phyloP scores from a whole-genome alignment of 2,329 filamentous ascomycete genomes.

The Aureobasidium uvarum region DNA sequence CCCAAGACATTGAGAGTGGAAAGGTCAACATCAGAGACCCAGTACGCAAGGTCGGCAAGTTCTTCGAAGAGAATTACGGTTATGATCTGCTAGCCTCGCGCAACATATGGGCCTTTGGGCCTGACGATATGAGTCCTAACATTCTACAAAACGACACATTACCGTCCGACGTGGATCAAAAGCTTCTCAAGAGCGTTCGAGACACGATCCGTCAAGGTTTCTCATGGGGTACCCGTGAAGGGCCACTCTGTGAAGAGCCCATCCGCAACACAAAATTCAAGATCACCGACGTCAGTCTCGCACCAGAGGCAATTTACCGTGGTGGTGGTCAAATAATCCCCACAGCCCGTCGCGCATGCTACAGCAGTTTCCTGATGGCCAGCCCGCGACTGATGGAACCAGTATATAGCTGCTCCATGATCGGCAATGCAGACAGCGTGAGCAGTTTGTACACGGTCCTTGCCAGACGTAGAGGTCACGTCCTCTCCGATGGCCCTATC shows the following conservation, averaged over 20 bases:
- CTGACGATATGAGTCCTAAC: constrained; percentile 91
- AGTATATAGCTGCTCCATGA: constrained; percentile 88
- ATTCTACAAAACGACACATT: constrained; percentile 96
- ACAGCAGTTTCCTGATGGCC: constrained; percentile 95
- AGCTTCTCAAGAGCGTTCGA: constrained; percentile 78
- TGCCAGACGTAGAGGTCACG: constrained; percentile 82
- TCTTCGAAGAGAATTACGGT: constrained; percentile 95
- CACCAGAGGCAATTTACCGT: constrained; percentile 86
- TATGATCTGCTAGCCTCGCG: constrained; percentile 93
- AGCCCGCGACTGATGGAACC: constrained; percentile 96
- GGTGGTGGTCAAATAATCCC: constrained; percentile 98
- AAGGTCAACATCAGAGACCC: constrained; percentile 90
- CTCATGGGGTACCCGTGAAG: constrained; percentile 93
- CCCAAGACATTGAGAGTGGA: constrained; percentile 88
- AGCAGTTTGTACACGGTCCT: constrained; percentile 89
- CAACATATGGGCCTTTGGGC: constrained; percentile 98
- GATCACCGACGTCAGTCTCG: constrained; percentile 84
- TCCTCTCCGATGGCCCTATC: constrained; percentile 89
- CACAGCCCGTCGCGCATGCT: constrained; percentile 86
- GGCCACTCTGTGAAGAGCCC: constrained; percentile 95
- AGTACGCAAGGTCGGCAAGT: constrained; percentile 88
- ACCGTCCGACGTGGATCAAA: constrained; percentile 91
- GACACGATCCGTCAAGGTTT: constrained; percentile 96
- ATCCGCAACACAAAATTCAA: constrained; percentile 99
- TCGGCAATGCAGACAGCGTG: constrained; percentile 84